These are phyloP conservation scores for Fusarium xyrophilum DNA, from an alignment of 2,329 filamentous ascomycete genomes.

Conservation along the genomic window DNA sequence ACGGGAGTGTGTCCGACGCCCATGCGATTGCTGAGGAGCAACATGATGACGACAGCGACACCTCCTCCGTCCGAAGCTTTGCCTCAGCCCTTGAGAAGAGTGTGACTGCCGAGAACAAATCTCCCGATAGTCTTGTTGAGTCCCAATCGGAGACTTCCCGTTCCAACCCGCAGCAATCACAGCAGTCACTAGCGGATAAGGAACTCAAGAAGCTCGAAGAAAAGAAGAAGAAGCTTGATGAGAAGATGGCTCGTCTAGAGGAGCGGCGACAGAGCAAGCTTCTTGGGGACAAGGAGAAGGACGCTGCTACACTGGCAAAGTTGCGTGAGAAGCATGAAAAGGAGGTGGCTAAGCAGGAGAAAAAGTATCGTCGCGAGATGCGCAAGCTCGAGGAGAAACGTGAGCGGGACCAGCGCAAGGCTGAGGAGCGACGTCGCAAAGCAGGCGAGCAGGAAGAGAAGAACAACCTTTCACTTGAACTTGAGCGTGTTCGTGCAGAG, in stretches of 20 bases:
- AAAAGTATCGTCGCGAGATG: slow-evolving; percentile 70
- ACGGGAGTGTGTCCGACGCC: slow-evolving; percentile 38
- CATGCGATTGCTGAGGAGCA: slow-evolving; percentile 37
- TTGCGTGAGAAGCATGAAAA: slow-evolving; percentile 68
- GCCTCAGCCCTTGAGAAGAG: slow-evolving; percentile 55
- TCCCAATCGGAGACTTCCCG: slow-evolving; percentile 51
- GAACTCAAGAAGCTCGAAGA: slow-evolving; percentile 70
- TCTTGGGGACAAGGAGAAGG: slow-evolving; percentile 57
- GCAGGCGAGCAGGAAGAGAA: slow-evolving; percentile 61
- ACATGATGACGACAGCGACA: slow-evolving; percentile 49
- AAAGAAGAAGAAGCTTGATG: slow-evolving; percentile 66
- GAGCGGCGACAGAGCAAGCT: slow-evolving; percentile 55
- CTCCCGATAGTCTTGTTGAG: slow-evolving; percentile 36
- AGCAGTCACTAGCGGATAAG: slow-evolving; percentile 56
- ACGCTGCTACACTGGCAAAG: slow-evolving; percentile 60
- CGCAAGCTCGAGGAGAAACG: slow-evolving; percentile 70
- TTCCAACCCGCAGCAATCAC: slow-evolving; percentile 35
- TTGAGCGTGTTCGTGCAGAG: slow-evolving; percentile 60
- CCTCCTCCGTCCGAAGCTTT: slow-evolving; percentile 57
- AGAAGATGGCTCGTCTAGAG: slow-evolving; percentile 64
- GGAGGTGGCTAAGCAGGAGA: slow-evolving; percentile 70
- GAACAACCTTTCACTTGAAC: slow-evolving; percentile 56
- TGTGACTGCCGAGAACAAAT: slow-evolving; percentile 42
- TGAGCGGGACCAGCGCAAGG: slow-evolving; percentile 67
- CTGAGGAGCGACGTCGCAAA: slow-evolving; percentile 59